Evolutionary conservation across 306 rosid species (phyloP).

Genomic region (Rubus idaeus): DNA sequence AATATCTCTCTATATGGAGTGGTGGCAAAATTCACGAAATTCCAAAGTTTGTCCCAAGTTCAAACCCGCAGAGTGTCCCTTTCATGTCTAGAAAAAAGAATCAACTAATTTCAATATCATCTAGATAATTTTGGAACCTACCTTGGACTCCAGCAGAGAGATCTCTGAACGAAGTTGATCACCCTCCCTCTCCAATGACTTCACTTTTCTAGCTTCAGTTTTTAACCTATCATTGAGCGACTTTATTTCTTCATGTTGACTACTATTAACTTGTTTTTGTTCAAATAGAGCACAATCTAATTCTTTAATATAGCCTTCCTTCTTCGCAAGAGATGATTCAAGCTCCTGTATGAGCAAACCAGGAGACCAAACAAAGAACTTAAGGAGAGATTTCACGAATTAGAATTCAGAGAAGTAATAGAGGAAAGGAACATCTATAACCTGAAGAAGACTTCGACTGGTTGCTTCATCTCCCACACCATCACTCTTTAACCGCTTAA

Average conservation of each 20-base stretch:
- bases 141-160: conserved; percentile 91
- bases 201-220: conserved; percentile 64
- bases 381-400: conserved; percentile 20
- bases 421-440: conserved; percentile 22
- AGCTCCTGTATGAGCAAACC: conserved; percentile 59
- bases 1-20: neutral
- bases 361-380: conserved; percentile 27
- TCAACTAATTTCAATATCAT: conserved; percentile 4
- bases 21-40: neutral
- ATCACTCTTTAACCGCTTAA: conserved; percentile 40
- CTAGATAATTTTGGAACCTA: conserved; percentile 32
- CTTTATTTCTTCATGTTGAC: conserved; percentile 66
- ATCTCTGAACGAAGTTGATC: conserved; percentile 77
- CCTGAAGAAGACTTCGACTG: conserved; percentile 54
- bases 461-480: conserved; percentile 47
- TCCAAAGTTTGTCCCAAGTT: neutral
- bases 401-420: neutral
- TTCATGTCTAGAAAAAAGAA: neutral
- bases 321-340: conserved; percentile 66
- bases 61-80: neutral
- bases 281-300: conserved; percentile 54
- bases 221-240: conserved; percentile 66
- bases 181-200: conserved; percentile 84
- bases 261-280: conserved; percentile 54
- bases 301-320: conserved; percentile 66